Percentiles rank a stretch among this genome's conserved stretches.
Conservation (phyloP, 495 filamentous ascomycete species). For the Aspergillus wentii region DNA sequence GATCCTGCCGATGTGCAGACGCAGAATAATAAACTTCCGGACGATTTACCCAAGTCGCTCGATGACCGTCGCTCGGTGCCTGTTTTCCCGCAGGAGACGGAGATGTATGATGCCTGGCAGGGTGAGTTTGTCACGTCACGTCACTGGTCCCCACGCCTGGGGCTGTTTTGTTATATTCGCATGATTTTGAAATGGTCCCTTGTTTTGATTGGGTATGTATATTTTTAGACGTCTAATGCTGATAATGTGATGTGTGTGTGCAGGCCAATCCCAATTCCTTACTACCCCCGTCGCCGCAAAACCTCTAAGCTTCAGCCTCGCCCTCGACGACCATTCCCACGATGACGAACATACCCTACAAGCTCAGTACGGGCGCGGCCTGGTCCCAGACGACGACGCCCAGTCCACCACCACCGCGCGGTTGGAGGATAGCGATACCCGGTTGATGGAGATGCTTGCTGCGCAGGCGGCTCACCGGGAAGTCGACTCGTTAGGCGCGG, state of each 20-base stretch:
- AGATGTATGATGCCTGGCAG: slow-evolving; percentile 99
- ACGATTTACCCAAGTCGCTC: slow-evolving; percentile 84
- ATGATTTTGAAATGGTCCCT: no score
- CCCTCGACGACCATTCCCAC: slow-evolving; percentile 63
- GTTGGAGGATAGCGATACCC: slow-evolving; percentile 75
- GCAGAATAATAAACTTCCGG: slow-evolving; percentile 65
- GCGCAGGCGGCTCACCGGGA: slow-evolving; percentile 80
- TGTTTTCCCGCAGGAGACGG: slow-evolving; percentile 63
- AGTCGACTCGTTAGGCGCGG: slow-evolving; percentile 62
- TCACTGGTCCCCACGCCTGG: no score
- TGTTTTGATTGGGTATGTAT: no score
- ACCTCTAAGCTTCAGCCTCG: slow-evolving; percentile 78
- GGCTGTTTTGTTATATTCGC: no score
- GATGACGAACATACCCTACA: slow-evolving; percentile 37
- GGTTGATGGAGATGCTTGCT: slow-evolving; percentile 93
- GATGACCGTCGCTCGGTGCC: slow-evolving; percentile 75
- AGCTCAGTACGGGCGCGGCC: slow-evolving; percentile 30
- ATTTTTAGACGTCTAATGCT: background rate
- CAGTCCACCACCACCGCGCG: slow-evolving; percentile 54
- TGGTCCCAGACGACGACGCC: slow-evolving; percentile 52
- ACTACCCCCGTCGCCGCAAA: slow-evolving; percentile 79
- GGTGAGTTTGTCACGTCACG: no score
- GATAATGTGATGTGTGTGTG: background rate
- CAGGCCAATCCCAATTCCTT: slow-evolving; percentile 93
- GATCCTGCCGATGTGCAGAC: no score